Percentiles rank a stretch among this genome's conserved stretches.
Conservation (phyloP, 768 basidiomycete genomes). For the Leccinum longicurvipes region DNA sequence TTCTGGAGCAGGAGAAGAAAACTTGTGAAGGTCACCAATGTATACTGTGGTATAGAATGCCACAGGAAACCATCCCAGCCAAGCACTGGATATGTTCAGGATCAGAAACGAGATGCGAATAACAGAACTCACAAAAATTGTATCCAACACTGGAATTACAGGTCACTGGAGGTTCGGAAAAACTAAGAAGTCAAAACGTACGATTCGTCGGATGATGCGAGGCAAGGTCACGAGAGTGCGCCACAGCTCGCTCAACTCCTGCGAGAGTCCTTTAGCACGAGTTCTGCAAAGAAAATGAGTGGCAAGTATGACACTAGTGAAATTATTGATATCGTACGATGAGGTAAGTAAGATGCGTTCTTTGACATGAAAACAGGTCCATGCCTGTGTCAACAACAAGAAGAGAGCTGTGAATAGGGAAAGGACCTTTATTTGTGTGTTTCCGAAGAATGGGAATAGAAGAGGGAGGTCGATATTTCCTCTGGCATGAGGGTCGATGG, state of each 20-base stretch:
- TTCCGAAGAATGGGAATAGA: slow-evolving; percentile 71
- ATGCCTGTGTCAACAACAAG: slow-evolving; percentile 60
- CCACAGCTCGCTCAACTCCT: slow-evolving; percentile 67
- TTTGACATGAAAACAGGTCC: slow-evolving; percentile 59
- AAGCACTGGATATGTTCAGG: slow-evolving; percentile 48
- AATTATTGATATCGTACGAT: slow-evolving; percentile 17
- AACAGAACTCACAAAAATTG: slow-evolving; percentile 69
- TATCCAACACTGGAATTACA: slow-evolving; percentile 55
- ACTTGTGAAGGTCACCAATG: slow-evolving; percentile 82
- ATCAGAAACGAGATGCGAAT: not conserved
- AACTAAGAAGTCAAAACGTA: slow-evolving; percentile 38
- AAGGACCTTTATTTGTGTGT: slow-evolving; percentile 77
- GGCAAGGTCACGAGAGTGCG: slow-evolving; percentile 67
- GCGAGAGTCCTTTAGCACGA: slow-evolving; percentile 28
- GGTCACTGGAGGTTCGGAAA: slow-evolving; percentile 6
- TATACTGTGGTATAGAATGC: slow-evolving; percentile 88
- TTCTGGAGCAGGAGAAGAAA: slow-evolving; percentile 33
- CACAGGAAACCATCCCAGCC: slow-evolving; percentile 91
- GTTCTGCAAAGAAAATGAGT: slow-evolving; percentile 14
- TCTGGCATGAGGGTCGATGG: slow-evolving; percentile 34
- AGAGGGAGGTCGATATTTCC: slow-evolving; percentile 77
- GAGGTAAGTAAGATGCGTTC: slow-evolving; percentile 68
- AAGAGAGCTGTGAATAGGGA: slow-evolving; percentile 70
- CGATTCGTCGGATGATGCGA: slow-evolving; percentile 72
- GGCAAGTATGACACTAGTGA: not conserved